These are phyloP conservation scores for Microcyclosporella mali DNA, from an alignment of 2,329 filamentous ascomycete species.

Conservation along the genomic window DNA sequence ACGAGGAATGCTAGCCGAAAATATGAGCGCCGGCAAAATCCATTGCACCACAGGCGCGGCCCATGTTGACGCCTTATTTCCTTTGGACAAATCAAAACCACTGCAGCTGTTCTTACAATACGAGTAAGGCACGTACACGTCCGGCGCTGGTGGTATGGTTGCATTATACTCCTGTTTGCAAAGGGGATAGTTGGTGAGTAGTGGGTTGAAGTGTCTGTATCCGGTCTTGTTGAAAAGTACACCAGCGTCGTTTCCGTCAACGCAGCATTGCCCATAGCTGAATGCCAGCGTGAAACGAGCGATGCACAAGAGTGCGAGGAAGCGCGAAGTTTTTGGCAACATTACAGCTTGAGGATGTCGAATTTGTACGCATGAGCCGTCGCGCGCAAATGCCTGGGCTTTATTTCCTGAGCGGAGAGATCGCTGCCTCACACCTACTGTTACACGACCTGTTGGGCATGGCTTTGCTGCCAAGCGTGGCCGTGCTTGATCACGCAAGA, in stretches of 20 bases:
- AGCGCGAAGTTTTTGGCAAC: too few species aligned
- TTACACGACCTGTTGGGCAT: too few species aligned
- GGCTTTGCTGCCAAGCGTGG: too few species aligned
- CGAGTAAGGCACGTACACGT: slow-evolving; percentile 3
- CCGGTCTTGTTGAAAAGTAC: neutral
- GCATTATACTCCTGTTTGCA: slow-evolving; percentile 2
- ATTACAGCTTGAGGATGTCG: too few species aligned
- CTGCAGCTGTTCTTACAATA: slow-evolving; percentile 2
- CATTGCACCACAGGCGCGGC: slow-evolving; percentile 6
- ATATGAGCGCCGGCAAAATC: slow-evolving; percentile 4
- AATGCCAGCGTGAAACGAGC: neutral
- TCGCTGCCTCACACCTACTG: too few species aligned
- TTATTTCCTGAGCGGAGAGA: too few species aligned
- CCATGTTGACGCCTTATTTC: slow-evolving; percentile 2
- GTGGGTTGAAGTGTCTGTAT: neutral
- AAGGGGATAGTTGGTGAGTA: neutral
- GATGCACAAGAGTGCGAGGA: neutral
- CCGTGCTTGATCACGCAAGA: too few species aligned
- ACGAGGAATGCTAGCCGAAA: slow-evolving; percentile 4
- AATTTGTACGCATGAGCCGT: too few species aligned
- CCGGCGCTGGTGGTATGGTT: neutral
- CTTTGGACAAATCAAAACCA: slow-evolving; percentile 3
- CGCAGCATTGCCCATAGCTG: slow-evolving; percentile 2
- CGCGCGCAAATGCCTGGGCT: too few species aligned
- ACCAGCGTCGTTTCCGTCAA: neutral